phyloP scores from a whole-genome alignment of 495 filamentous ascomycete species.

The Neurospora sp. region DNA sequence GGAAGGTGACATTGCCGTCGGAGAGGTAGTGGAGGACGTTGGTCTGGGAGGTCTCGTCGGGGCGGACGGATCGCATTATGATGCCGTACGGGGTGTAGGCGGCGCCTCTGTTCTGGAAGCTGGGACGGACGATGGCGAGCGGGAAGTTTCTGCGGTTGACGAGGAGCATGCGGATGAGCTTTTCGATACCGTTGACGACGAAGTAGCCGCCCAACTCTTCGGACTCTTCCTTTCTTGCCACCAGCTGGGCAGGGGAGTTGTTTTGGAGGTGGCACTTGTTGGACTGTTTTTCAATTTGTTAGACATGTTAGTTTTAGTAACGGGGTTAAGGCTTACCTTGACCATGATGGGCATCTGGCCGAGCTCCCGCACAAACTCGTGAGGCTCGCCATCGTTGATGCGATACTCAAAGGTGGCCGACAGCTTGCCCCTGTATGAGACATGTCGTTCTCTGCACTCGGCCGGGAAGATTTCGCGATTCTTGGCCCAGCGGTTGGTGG shows the following conservation, averaged over 20 bases:
- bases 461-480: slow-evolving; percentile 81
- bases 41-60: slow-evolving; percentile 94
- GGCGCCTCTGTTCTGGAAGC: slow-evolving; percentile 74
- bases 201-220: slow-evolving; percentile 93
- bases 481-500: slow-evolving; percentile 67
- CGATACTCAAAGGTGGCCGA: slow-evolving; percentile 68
- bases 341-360: slow-evolving; percentile 91
- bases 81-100: slow-evolving; percentile 84
- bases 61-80: slow-evolving; percentile 80
- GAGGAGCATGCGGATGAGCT: slow-evolving; percentile 85
- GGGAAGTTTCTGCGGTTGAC: slow-evolving; percentile 85
- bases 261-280: slow-evolving; percentile 85
- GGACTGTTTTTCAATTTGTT: slow-evolving; percentile 39
- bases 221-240: slow-evolving; percentile 79
- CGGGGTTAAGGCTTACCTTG: slow-evolving; percentile 41
- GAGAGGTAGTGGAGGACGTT: slow-evolving; percentile 92
- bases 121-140: slow-evolving; percentile 82
- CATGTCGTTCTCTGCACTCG: slow-evolving; percentile 90
- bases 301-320: background rate
- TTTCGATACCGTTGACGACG: slow-evolving; percentile 92
- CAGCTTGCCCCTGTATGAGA: slow-evolving; percentile 81
- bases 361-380: slow-evolving; percentile 68
- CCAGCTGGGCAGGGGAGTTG: slow-evolving; percentile 68
- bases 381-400: slow-evolving; percentile 77
- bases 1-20: slow-evolving; percentile 91